Conservation (phyloP, 768 basidiomycete species). For the Kwoniella botswanensis region DNA sequence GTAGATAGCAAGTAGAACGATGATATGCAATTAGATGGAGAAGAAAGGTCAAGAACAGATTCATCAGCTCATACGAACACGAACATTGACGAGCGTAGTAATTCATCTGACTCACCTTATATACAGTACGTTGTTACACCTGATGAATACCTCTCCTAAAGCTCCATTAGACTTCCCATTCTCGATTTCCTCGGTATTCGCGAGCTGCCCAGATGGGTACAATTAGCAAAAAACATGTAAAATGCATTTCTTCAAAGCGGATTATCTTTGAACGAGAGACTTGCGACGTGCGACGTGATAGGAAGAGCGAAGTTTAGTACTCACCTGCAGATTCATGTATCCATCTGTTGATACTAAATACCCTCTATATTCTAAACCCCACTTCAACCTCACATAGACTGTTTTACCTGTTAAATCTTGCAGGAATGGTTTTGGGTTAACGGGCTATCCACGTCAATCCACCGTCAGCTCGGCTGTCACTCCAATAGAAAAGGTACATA, state of each 20-base stretch:
- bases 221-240: too few relatives aligned
- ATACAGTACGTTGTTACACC: constrained; percentile 93
- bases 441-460: constrained; percentile 62
- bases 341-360: constrained; percentile 98
- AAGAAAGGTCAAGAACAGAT: neutral
- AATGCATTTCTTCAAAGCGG: too few relatives aligned
- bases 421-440: constrained; percentile 98
- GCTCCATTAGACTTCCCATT: constrained; percentile 94
- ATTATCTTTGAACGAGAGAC: neutral
- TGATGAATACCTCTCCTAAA: constrained; percentile 97
- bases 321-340: constrained; percentile 98
- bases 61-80: neutral
- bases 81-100: neutral
- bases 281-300: too few relatives aligned
- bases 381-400: constrained; percentile 92
- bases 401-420: constrained; percentile 98
- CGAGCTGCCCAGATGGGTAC: constrained; percentile 66
- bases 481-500: neutral
- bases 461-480: constrained; percentile 7
- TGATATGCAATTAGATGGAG: neutral
- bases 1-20: too few relatives aligned
- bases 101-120: constrained; percentile 60
- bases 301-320: constrained; percentile 25
- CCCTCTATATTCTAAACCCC: constrained; percentile 99
- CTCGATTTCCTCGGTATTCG: constrained; percentile 98